Evolutionary conservation across 768 basidiomycete genomes (phyloP), one percentile per base, ranked within the genome.

Genomic region (Phlebiopsis flavidoalba): DNA sequence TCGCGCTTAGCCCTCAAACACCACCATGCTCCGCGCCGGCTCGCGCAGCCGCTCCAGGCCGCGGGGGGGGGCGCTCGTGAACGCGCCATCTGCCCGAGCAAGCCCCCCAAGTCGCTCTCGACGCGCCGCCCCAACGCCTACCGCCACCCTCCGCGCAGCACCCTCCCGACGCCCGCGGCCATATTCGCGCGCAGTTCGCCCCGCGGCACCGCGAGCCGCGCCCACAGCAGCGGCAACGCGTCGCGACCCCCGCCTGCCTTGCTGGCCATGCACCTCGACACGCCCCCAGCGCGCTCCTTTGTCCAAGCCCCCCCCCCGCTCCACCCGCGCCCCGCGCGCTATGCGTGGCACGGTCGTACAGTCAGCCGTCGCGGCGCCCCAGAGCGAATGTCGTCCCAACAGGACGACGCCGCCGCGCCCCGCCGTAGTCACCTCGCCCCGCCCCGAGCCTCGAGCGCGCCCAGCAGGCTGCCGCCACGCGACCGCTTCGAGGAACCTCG

Each of bases 261-360:
- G n/a, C n/a, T n/a, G n/a, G n/a, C n/a, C 82, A 51, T 79, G 79
- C 33, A 77, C 73, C 58, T 88, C 82, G 17, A 94, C 85, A 35
- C 79, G 79, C n/a, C 31, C 80, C 75, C 21, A 99, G 77, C 8
- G 84, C 76, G 31, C 76, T n/a, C n/a, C n/a, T n/a, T n/a, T n/a
- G n/a, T n/a, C n/a, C n/a, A n/a, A n/a, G n/a, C n/a, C n/a, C n/a
- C n/a, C n/a, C n/a, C n/a, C 77, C 62, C 91, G 89, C 22, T 98
- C 80, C 2, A 89, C 82, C 17, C 89, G 74, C 0, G 95, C 95
- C 88, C 86, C 67, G 98, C 96, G 47, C 92, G 88, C 86, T n/a
- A 98, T 95, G 77, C n/a, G 97, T 97, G 71, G 95, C 37, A 99
- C 80, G n/a, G 74, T 98, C 97, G 71, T 97, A 98, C 1, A n/a